These are phyloP conservation scores for Xerocomellus intermedius DNA, from an alignment of 768 basidiomycete genomes.

Conservation along the genomic window DNA sequence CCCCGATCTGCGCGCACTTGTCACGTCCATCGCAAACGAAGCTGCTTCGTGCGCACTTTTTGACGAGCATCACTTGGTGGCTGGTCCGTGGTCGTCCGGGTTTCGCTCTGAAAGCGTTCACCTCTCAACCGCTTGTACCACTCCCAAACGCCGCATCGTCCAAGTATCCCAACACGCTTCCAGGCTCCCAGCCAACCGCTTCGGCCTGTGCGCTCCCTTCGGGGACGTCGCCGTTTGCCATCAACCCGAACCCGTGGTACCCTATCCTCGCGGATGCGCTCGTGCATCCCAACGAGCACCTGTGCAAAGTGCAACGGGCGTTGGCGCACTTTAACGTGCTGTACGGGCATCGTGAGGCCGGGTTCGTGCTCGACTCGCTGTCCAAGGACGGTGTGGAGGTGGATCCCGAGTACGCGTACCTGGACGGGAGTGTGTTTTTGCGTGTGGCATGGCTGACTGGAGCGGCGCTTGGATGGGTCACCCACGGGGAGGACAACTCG, in stretches of 20 bases:
- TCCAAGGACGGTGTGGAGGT: constrained; percentile 29
- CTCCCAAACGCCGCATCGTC: constrained; percentile 16
- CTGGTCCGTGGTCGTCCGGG: constrained; percentile 54
- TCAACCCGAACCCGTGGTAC: constrained; percentile 58
- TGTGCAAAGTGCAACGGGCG: constrained; percentile 49
- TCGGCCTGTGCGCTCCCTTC: constrained; percentile 27
- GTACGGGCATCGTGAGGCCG: constrained; percentile 42
- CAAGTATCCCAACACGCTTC: constrained; percentile 25
- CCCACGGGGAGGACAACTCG: constrained; percentile 36
- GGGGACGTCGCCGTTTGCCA: constrained; percentile 34
- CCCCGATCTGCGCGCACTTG: constrained; percentile 46
- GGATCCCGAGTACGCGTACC: constrained; percentile 44
- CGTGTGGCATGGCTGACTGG: constrained; percentile 53
- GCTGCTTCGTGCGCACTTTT: constrained; percentile 60
- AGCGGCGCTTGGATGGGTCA: constrained; percentile 40
- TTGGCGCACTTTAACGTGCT: constrained; percentile 44
- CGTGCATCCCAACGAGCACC: constrained; percentile 59
- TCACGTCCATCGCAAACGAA: constrained; percentile 57
- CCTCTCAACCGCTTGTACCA: constrained; percentile 30
- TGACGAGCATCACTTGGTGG: constrained; percentile 50
- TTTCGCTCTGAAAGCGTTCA: constrained; percentile 52
- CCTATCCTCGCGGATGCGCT: constrained; percentile 51
- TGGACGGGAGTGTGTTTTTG: constrained; percentile 66
- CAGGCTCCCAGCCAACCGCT: constrained; percentile 21
- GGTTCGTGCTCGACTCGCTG: constrained; percentile 31